Percentiles rank a stretch among this genome's conserved stretches.
These are phyloP conservation scores for Aspergillus bridgeri DNA, from an alignment of 495 filamentous ascomycete genomes.

Conservation along the genomic window DNA sequence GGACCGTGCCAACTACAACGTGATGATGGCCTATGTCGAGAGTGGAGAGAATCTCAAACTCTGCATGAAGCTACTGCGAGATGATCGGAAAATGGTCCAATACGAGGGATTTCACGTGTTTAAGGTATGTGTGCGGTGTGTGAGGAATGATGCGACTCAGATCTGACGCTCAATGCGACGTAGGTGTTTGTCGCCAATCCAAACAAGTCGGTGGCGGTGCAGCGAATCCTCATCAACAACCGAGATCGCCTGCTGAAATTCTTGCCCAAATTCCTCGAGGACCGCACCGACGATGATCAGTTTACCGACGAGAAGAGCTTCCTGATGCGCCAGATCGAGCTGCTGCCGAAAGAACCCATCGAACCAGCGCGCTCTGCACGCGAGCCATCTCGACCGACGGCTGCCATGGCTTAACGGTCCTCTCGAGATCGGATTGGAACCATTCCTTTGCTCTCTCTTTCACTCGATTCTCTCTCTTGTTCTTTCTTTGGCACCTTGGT, in stretches of 20 bases:
- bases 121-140: conserved; percentile 57
- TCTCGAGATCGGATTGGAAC: too few species aligned
- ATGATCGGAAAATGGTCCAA: conserved; percentile 97
- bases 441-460: too few species aligned
- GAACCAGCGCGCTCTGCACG: conserved; percentile 38
- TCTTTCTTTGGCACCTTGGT: conserved; percentile 6
- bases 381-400: conserved; percentile 29
- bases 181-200: conserved; percentile 97
- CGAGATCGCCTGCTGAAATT: conserved; percentile 85
- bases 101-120: conserved; percentile 99
- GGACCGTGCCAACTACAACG: conserved; percentile 92
- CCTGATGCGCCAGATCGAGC: conserved; percentile 87
- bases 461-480: too few species aligned
- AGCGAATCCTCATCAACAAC: conserved; percentile 94
- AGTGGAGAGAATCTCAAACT: conserved; percentile 93
- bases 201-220: conserved; percentile 89
- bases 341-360: conserved; percentile 66
- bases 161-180: conserved; percentile 21
- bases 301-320: conserved; percentile 98
- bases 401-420: conserved; percentile 28
- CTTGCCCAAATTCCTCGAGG: conserved; percentile 85
- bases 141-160: neutral
- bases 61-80: conserved; percentile 92
- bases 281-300: conserved; percentile 95
- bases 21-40: conserved; percentile 97